Percentiles rank a stretch among this genome's conserved stretches.
Evolutionary conservation across 345 rosid species (phyloP).

Genomic region (Acer yangbiense): DNA sequence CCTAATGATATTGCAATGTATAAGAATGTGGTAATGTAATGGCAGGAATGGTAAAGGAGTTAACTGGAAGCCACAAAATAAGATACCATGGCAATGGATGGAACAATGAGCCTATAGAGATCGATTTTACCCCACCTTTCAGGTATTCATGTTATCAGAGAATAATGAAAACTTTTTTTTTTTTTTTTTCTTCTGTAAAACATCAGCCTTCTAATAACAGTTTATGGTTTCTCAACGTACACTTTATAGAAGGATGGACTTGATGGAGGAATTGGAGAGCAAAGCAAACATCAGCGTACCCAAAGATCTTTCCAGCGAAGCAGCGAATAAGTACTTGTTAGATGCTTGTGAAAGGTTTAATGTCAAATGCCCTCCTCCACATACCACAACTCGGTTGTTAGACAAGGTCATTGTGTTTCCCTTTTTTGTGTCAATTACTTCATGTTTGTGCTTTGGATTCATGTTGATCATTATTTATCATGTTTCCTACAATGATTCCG

Average conservation of each 20-base stretch:
- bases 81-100: not conserved
- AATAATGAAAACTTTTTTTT: not conserved
- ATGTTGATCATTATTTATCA: no score
- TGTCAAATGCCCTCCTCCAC: conserved; percentile 4
- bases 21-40: no score
- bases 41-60: conserved; percentile 2
- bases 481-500: no score
- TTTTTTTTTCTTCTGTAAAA: not conserved
- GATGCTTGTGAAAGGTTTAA: not conserved
- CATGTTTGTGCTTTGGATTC: not conserved
- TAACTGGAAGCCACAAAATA: not conserved
- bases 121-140: conserved; percentile 2
- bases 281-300: not conserved
- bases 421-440: not conserved
- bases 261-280: not conserved
- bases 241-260: not conserved
- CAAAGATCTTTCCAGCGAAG: not conserved
- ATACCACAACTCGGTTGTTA: not conserved
- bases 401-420: not conserved
- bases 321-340: conserved; percentile 2
- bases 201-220: not conserved
- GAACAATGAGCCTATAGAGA: conserved; percentile 4
- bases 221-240: not conserved
- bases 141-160: not conserved
- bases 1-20: no score